Base-by-base conservation (phyloP, 768 basidiomycete species). In the Boletus sensibilis region DNA sequence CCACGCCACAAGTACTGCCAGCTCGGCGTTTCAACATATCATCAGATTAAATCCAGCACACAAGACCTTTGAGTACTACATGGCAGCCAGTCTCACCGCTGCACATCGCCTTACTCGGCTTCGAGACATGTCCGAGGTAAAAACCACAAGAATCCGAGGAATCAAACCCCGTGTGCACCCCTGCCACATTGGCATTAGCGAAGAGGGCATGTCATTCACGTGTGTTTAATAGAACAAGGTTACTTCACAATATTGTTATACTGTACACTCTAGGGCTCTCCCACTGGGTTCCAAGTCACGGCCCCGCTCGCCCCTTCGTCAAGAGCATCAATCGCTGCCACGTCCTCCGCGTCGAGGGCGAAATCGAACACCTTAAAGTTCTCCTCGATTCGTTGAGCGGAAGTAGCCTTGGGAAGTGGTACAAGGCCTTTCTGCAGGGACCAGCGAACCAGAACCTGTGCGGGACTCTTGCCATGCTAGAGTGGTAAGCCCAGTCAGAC, bases 281-380 rank as follows among this genome's bases (percentile, higher is more conserved):
- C 78, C 8, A 92, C 82, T 1, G 92, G 90, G 61, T 95, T 92
- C 94, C 92, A 95, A 53, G 81, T 85, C 45, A 89, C 75, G 0
- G 87, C 84, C 6, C 92, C 92, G 0, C 75, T 78, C 40, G 82
- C 78, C 0, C 89, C 93, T 45, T 78, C 68, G 65, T 95, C 91
- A 0, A 94, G 74, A 0, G 70, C 78, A 65, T 92, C 84, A 1
- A 96, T 76, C 21, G 67, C 69, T 0, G 64, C 61, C 77, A 95
- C 82, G 52, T 94, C 92, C 40, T 81, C 82, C 23, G 67, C 69
- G 34, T 73, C 72, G 29, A 96, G 73, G 55, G 81, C 80, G 61
- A 94, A 95, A 64, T 90, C 85, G 60, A 80, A 94, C 0, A 95
- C 73, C 23, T 86, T 67, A 1, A 82, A 72, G 64, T 96, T 96